Conservation (phyloP, 1,284 basidiomycete species). For the Cryptococcus sp. region DNA sequence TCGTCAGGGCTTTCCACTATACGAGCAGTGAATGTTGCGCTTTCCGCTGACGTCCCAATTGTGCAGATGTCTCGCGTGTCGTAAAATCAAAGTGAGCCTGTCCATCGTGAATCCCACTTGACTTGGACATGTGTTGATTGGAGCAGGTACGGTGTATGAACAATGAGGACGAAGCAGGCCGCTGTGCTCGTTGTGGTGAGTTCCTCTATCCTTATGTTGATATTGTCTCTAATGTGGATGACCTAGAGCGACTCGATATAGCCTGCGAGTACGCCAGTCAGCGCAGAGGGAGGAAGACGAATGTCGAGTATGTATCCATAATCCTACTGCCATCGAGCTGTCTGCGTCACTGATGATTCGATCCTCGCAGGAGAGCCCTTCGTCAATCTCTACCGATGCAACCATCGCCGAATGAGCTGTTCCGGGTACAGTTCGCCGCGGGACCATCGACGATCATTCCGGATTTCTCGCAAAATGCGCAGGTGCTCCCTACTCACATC, state of each 20-base stretch:
- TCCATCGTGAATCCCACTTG: neutral
- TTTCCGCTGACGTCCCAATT: neutral
- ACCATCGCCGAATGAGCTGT: neutral
- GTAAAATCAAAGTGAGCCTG: neutral
- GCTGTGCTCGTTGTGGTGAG: conserved; percentile 2
- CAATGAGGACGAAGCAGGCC: conserved; percentile 2
- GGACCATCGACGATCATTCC: too few relatives aligned
- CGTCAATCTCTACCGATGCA: neutral
- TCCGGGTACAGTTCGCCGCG: too few relatives aligned
- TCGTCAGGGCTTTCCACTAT: neutral
- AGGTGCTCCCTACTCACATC: too few relatives aligned
- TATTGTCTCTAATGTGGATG: neutral
- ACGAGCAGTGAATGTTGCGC: neutral
- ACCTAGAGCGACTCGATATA: neutral
- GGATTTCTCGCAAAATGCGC: too few relatives aligned
- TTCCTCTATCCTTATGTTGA: neutral
- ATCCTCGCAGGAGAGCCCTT: neutral
- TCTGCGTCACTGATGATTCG: neutral
- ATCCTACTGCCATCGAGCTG: neutral
- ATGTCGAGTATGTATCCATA: neutral
- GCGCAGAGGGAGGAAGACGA: neutral
- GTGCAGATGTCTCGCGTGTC: conserved; percentile 3
- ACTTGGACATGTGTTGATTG: neutral
- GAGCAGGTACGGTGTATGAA: conserved; percentile 1
- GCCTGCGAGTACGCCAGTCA: conserved; percentile 3